Evolutionary conservation across 768 basidiomycete species (phyloP), one percentile per base, ranked within the genome.

Genomic region (Boletus huronensis): DNA sequence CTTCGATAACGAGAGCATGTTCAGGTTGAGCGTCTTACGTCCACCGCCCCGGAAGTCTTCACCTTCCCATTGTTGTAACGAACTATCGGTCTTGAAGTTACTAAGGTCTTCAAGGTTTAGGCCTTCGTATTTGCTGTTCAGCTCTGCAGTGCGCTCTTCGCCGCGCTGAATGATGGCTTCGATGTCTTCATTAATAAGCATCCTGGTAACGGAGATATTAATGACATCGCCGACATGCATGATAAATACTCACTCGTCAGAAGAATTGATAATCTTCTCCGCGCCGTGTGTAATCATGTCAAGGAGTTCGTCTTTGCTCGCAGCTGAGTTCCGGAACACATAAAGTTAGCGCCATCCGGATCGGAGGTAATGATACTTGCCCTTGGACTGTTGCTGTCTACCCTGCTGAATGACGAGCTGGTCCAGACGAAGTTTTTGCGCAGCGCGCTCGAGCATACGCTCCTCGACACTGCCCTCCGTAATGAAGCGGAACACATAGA

Each of bases 241-340:
- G 35, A 39, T 10, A 5, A 13, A 11, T 13, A 73, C 87, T 57
- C 53, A 93, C 90, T 84, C 82, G 14, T 90, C 87, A 0, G 72
- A 69, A 4, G 85, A 76, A 65, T 88, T 96, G 70, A 98, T 94
- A 53, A 99, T 98, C 71, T 93, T 90, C 69, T 98, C 96, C 0
- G 94, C 96, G 19, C 97, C 96, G 64, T 96, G 93, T 6, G 94
- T 87, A 55, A 99, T 98, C 93, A 98, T 99, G 67, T 98, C 95
- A 34, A 98, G 75, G 14, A 99, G 77, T 54, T 98, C 97, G 45
- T 98, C 97, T 75, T 98, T 98, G 70, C 85, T 90, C 16, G 91
- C 88, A 50, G 90, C 94, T 87, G 63, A n/a, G 47, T 43, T 36
- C 50, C 34, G 41, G 53, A 23, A 60, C 19, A 28, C 32, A 42